A percentile compares a stretch with the other conserved stretches of the same genome.
phyloP scores from a whole-genome alignment of 148 eudicot species.

The Rhododendron ferrugineum region DNA sequence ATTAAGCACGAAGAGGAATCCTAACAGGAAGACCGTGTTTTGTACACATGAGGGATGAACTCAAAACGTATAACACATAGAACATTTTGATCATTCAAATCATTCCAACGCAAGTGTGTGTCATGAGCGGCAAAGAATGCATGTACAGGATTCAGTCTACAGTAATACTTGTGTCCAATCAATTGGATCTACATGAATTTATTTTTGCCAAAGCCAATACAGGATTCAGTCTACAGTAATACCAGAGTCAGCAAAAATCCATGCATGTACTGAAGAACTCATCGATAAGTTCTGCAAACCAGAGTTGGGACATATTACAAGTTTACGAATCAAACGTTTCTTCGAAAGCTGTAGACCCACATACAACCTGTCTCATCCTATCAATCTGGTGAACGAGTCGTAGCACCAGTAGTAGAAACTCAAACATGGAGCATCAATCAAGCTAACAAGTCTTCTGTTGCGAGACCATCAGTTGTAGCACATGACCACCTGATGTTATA shows the following conservation, averaged over 20 bases:
- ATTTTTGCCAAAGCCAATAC: neutral
- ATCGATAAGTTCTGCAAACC: neutral
- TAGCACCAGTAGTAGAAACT: neutral
- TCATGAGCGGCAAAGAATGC: neutral
- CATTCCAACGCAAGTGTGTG: neutral
- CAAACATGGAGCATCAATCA: neutral
- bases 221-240: neutral
- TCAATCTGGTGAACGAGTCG: neutral
- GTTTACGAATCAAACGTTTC: neutral
- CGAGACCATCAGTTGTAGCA: neutral
- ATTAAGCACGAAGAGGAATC: neutral
- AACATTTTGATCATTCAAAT: neutral
- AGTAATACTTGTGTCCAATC: neutral
- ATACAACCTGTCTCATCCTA: neutral
- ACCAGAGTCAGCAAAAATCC: neutral
- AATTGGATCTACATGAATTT: neutral
- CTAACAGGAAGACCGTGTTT: neutral
- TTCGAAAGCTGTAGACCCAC: neutral
- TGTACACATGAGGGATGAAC: neutral
- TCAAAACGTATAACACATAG: neutral
- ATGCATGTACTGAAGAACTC: neutral
- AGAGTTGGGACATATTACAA: neutral
- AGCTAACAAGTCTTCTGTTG: neutral
- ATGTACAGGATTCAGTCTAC: too few species aligned
- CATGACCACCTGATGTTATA: too few species aligned